phyloP scores from a whole-genome alignment of 805 yeast species.

The Wickerhamomyces canadensis region DNA sequence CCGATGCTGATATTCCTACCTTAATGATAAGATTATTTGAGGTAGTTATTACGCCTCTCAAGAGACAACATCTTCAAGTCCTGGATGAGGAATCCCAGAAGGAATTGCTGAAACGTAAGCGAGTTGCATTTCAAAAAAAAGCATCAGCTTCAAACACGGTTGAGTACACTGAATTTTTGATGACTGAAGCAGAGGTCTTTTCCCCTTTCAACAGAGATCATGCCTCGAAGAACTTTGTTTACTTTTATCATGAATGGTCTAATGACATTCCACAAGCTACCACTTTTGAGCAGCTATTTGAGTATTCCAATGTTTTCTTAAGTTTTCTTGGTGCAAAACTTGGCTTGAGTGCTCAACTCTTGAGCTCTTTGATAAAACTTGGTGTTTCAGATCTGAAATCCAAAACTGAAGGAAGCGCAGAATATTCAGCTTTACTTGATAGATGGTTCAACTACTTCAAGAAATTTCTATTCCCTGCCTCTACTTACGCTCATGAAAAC shows the following conservation, averaged over 20 bases:
- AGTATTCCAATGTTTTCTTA: slow-evolving; percentile 43
- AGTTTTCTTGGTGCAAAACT: slow-evolving; percentile 51
- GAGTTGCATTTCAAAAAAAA: slow-evolving; percentile 16
- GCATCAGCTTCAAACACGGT: slow-evolving; percentile 25
- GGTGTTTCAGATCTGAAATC: slow-evolving; percentile 34
- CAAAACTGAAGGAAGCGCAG: slow-evolving; percentile 2
- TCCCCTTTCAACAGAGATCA: slow-evolving; percentile 23
- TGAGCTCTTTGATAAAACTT: slow-evolving; percentile 60
- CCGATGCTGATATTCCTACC: slow-evolving; percentile 43
- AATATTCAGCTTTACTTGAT: slow-evolving; percentile 17
- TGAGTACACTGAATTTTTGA: slow-evolving; percentile 23
- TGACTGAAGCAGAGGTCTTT: slow-evolving; percentile 24
- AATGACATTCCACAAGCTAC: slow-evolving; percentile 32
- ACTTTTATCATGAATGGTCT: slow-evolving; percentile 49
- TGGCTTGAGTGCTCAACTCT: slow-evolving; percentile 40
- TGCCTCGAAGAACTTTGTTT: slow-evolving; percentile 17
- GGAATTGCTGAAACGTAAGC: slow-evolving; percentile 21
- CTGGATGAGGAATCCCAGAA: slow-evolving; percentile 7
- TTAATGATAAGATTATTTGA: slow-evolving; percentile 47
- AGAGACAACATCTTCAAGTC: slow-evolving; percentile 19
- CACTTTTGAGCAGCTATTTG: slow-evolving; percentile 39
- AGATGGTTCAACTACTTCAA: slow-evolving; percentile 61
- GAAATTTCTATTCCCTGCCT: slow-evolving; percentile 58
- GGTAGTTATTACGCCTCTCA: slow-evolving; percentile 44
- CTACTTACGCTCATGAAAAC: slow-evolving; percentile 42